Percentiles rank a stretch among this genome's conserved stretches.
phyloP scores from a whole-genome alignment of 805 yeast species.

The Saccharomycopsis fibuligera region DNA sequence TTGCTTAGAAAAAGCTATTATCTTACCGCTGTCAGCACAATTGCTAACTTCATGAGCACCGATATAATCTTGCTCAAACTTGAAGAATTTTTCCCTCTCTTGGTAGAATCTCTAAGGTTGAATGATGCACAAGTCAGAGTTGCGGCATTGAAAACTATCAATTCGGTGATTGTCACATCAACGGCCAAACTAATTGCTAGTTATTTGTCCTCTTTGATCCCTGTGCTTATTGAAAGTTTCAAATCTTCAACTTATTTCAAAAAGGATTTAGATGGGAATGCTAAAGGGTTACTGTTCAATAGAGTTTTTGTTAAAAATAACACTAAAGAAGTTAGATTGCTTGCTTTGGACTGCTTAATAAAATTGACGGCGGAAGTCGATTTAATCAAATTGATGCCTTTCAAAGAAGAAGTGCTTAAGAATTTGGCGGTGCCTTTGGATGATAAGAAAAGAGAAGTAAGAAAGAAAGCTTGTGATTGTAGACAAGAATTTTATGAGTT shows the following conservation, averaged over 20 bases:
- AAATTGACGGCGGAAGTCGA: constrained; percentile 36
- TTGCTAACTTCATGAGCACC: constrained; percentile 59
- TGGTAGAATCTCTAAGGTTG: constrained; percentile 56
- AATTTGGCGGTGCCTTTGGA: constrained; percentile 51
- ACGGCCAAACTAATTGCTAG: constrained; percentile 45
- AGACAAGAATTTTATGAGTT: constrained; percentile 68
- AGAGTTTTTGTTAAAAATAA: constrained; percentile 27
- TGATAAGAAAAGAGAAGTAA: constrained; percentile 66
- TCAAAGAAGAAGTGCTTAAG: constrained; percentile 41
- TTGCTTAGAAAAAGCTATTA: constrained; percentile 39
- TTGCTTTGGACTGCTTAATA: constrained; percentile 53
- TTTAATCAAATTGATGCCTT: constrained; percentile 42
- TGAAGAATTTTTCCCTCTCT: constrained; percentile 58
- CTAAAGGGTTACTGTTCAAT: constrained; percentile 9
- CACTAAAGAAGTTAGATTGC: constrained; percentile 45
- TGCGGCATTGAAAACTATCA: constrained; percentile 57
- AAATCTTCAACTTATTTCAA: constrained; percentile 17
- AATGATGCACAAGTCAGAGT: constrained; percentile 42
- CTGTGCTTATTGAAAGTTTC: constrained; percentile 40
- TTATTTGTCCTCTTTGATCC: constrained; percentile 52
- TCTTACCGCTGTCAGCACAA: constrained; percentile 58
- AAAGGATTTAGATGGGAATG: constrained; percentile 14
- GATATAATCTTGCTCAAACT: constrained; percentile 61
- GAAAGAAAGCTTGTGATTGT: constrained; percentile 72
- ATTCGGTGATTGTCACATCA: constrained; percentile 46